Conservation (phyloP, 345 rosid genomes). For the Camelina hispida region DNA sequence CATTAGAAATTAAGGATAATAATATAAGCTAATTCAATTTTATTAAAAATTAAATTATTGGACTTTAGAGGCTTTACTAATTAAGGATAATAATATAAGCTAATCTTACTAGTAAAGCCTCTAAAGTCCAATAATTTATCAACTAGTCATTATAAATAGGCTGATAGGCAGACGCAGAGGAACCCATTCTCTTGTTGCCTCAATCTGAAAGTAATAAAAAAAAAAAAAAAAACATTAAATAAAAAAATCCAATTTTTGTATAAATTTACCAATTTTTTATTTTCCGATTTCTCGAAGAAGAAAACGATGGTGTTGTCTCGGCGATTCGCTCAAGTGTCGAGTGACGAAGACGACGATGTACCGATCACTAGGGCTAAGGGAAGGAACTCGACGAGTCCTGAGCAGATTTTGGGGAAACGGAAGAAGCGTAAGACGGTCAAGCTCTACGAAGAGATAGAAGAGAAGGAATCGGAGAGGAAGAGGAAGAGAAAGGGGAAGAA, state of each 20-base stretch:
- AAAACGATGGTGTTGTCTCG: slow-evolving; percentile 58
- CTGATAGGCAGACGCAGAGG: background rate
- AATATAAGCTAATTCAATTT: too few relatives aligned
- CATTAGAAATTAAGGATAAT: too few relatives aligned
- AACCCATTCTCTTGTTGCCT: background rate
- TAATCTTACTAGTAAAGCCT: too few relatives aligned
- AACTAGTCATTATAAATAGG: background rate
- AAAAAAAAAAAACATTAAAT: background rate
- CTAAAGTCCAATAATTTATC: too few relatives aligned
- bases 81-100: too few relatives aligned
- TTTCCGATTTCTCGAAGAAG: background rate
- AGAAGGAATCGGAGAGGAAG: slow-evolving; percentile 38
- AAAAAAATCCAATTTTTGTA: background rate
- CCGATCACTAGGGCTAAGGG: slow-evolving; percentile 40
- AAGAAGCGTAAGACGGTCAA: slow-evolving; percentile 64
- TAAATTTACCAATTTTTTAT: background rate
- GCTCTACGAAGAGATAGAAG: slow-evolving; percentile 50
- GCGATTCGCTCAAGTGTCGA: slow-evolving; percentile 73
- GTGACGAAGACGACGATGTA: slow-evolving; percentile 83
- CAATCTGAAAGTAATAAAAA: too few relatives aligned
- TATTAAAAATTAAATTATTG: too few relatives aligned
- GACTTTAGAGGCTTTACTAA: too few relatives aligned
- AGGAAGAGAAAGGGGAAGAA: slow-evolving; percentile 38
- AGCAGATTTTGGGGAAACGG: slow-evolving; percentile 42
- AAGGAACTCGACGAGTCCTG: slow-evolving; percentile 41